Evolutionary conservation across 1,284 basidiomycete species (phyloP).

Genomic region (Trametes pubescens): DNA sequence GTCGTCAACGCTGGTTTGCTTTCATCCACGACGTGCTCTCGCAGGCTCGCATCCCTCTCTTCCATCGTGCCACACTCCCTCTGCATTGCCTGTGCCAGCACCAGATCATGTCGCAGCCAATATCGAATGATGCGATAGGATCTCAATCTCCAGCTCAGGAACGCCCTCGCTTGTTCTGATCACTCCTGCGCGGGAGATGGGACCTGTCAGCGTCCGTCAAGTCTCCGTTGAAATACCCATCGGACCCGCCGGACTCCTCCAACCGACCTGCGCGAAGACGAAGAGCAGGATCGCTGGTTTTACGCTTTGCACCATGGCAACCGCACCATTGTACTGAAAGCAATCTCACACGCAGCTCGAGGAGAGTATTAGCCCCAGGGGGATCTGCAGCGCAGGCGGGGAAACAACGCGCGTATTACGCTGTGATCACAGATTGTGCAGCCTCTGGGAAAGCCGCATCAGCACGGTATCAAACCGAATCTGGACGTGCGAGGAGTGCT

Average conservation of each 20-base stretch:
- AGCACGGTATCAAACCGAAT: background rate
- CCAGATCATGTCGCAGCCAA: background rate
- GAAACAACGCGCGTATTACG: background rate
- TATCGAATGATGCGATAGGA: background rate
- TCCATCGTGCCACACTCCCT: background rate
- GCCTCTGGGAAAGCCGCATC: background rate
- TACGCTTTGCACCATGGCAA: conserved; percentile 4
- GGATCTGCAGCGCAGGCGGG: conserved; percentile 6
- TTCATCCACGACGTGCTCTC: too few relatives aligned
- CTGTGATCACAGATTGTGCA: background rate
- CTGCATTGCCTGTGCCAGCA: too few relatives aligned
- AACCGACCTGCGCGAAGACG: too few relatives aligned
- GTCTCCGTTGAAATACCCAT: background rate
- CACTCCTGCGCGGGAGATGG: background rate
- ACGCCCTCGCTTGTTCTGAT: background rate
- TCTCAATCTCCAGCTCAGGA: background rate
- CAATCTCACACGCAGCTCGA: too few relatives aligned
- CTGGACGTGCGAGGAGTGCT: background rate
- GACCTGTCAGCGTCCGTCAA: background rate
- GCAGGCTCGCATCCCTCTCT: background rate
- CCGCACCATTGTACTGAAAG: background rate
- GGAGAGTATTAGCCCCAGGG: background rate
- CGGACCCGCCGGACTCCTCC: background rate
- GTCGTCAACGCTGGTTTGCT: too few relatives aligned
- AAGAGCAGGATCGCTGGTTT: background rate